Base-by-base conservation (phyloP, 169 alveolate species). In the Perkinsus olseni region DNA sequence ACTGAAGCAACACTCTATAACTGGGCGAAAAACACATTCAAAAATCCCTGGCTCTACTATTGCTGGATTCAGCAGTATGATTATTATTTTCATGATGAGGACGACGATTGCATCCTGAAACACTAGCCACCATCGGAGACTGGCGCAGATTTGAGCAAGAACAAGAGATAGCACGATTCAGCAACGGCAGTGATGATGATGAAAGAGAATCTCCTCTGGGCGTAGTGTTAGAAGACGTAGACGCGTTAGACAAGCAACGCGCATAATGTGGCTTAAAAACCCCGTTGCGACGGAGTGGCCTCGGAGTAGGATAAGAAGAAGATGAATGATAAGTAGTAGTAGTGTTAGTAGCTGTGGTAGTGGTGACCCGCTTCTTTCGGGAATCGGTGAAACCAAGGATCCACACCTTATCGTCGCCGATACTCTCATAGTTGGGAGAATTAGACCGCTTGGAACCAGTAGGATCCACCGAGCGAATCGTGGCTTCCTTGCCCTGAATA, bases 201-300 rank as follows among this genome's bases (percentile, higher is more conserved):
- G 50, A 40, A 11, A 3, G 13, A 13, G 82, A 62, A 13, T 62
- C 82, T 62, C 82, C 82, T 62, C 82, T 62, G 82, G 82, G 82
- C 82, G 82, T 62, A 62, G 82, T 62, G 34, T 62, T 62, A 62
- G 82, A 62, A 62, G 82, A 62, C 82, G 82, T 62, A 62, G 82
- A 62, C 82, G 82, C 82, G 82, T 62, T 62, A 62, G 82, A 62
- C 82, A 62, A 62, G 82, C 82, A 62, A 62, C 82, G 82, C 82
- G 82, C 82, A 62, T 62, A 62, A 28, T 13, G 28, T 21, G 82
- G 82, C 17, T 62, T 62, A 28, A 6, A 21, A 1, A 62, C 28
- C 82, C 34, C 82, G 8, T 28, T 62, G 82, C 17, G 82, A 62
- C 17, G 82, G 34, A 62, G 31, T 62, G 31, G 82, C 50, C 50